These are phyloP conservation scores for Protomyces macrosporus DNA, from an alignment of 1,139 yeast species.

Conservation along the genomic window DNA sequence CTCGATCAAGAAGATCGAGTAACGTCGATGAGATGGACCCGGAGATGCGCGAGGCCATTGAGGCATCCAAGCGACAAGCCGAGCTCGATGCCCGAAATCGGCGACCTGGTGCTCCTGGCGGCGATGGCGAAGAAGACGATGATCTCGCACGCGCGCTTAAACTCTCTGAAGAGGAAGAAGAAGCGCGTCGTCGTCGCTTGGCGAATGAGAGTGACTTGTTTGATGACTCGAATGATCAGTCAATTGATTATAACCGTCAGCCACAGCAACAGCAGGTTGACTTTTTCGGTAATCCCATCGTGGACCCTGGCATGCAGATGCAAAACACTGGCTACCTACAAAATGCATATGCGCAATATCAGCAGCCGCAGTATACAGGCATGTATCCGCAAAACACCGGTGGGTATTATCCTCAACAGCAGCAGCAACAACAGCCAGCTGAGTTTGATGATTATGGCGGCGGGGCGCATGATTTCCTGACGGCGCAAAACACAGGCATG, in stretches of 20 bases:
- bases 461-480: constrained; percentile 24
- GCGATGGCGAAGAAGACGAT: constrained; percentile 51
- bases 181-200: constrained; percentile 35
- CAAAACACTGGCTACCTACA: constrained; percentile 48
- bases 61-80: constrained; percentile 75
- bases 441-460: constrained; percentile 36
- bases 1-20: not conserved
- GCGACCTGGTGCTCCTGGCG: constrained; percentile 34
- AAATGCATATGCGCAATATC: constrained; percentile 40
- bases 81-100: constrained; percentile 72
- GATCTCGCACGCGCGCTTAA: constrained; percentile 76
- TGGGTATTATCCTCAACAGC: constrained; percentile 38
- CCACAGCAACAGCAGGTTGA: constrained; percentile 43
- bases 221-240: constrained; percentile 38
- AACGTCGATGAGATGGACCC: constrained; percentile 57
- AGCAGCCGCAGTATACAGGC: constrained; percentile 31
- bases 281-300: constrained; percentile 74
- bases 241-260: constrained; percentile 37
- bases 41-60: constrained; percentile 79
- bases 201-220: constrained; percentile 34
- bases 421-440: constrained; percentile 36
- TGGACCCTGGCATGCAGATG: constrained; percentile 35
- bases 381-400: constrained; percentile 40
- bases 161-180: constrained; percentile 84
- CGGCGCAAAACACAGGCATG: constrained; percentile 34